phyloP scores from a whole-genome alignment of 176 grass and related monocot species.

The Carex parvula region DNA sequence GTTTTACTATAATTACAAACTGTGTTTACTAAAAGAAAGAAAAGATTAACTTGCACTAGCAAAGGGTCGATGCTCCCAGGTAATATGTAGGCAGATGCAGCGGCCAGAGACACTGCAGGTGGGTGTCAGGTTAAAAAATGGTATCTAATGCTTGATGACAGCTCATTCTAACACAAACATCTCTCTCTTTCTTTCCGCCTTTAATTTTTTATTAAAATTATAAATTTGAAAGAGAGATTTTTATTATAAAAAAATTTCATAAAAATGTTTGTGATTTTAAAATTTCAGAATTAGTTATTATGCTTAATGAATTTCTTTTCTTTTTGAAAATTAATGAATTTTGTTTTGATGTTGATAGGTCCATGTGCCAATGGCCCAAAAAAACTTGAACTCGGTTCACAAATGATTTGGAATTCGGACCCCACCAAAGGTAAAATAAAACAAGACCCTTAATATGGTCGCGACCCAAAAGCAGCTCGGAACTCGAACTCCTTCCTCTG shows the following conservation, averaged over 20 bases:
- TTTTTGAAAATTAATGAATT: too few relatives aligned
- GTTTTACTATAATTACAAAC: neutral
- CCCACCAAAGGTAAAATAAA: too few relatives aligned
- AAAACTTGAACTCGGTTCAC: too few relatives aligned
- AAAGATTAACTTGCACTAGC: too few relatives aligned
- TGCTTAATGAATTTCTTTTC: neutral
- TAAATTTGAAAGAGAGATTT: neutral
- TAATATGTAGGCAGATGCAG: too few relatives aligned
- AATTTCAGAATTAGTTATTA: neutral
- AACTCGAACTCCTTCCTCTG: too few relatives aligned
- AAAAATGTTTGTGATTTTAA: neutral
- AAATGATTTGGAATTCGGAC: too few relatives aligned
- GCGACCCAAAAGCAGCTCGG: too few relatives aligned
- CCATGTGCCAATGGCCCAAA: too few relatives aligned
- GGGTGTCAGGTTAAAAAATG: slow-evolving; percentile 24
- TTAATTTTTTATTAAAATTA: neutral
- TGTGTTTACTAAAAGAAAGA: neutral
- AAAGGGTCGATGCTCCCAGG: neutral
- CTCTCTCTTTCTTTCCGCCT: neutral
- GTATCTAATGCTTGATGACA: slow-evolving; percentile 25
- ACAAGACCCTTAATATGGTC: too few relatives aligned
- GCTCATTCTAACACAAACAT: slow-evolving; percentile 27
- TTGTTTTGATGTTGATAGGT: neutral
- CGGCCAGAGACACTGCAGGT: slow-evolving; percentile 6
- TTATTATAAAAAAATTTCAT: too few relatives aligned